These are phyloP conservation scores for Coelastrella sp. DNA, from an alignment of 139 green algal species.

Conservation along the genomic window DNA sequence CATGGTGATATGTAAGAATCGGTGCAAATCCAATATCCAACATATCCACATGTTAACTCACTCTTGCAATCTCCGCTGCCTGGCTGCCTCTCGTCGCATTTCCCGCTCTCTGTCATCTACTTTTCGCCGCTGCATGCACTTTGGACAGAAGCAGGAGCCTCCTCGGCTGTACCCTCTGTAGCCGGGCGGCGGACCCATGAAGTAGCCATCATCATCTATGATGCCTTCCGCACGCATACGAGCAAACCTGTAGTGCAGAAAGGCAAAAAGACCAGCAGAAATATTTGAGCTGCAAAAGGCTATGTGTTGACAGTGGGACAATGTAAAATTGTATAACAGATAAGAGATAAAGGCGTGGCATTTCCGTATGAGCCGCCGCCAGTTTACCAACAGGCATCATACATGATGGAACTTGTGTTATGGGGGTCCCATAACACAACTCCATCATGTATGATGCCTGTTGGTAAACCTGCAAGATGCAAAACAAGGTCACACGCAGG, in stretches of 20 bases:
- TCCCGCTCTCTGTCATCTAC: not conserved
- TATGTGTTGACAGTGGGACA: not conserved
- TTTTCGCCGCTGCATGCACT: not conserved
- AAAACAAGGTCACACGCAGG: no score
- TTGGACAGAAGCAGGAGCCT: constrained; percentile 34
- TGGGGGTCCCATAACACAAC: no score
- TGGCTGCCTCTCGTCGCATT: not conserved
- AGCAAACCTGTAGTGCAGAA: constrained; percentile 18
- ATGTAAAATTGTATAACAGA: no score
- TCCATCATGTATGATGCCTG: no score
- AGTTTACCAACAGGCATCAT: no score
- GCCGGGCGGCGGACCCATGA: not conserved
- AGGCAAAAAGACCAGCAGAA: not conserved
- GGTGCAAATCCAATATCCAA: not conserved
- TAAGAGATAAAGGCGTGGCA: no score
- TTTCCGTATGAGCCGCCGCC: no score
- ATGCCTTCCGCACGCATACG: not conserved
- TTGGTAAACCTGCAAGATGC: no score
- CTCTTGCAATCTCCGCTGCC: not conserved
- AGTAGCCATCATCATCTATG: not conserved
- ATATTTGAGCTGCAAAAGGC: not conserved
- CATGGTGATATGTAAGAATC: not conserved
- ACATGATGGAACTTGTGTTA: no score
- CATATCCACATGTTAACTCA: not conserved
- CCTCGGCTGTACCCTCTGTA: not conserved